Conservation (phyloP, 2,329 filamentous ascomycete genomes). For the Dissoconium aciculare region DNA sequence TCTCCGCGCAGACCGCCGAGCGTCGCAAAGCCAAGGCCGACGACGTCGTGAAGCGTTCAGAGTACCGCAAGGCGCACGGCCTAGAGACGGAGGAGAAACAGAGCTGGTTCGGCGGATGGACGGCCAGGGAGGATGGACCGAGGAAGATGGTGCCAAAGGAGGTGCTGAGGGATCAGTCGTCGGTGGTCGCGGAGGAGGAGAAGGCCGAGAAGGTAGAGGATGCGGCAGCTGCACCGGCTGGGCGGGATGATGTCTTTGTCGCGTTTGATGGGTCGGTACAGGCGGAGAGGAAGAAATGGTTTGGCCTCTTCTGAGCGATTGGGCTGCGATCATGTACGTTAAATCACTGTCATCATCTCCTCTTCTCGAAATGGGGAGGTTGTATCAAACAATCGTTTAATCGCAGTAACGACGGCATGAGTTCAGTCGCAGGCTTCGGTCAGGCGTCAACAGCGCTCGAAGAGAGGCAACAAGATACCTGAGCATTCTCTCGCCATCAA, state of each 20-base stretch:
- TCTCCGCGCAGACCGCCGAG: conserved; percentile 52
- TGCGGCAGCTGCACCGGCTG: conserved; percentile 11
- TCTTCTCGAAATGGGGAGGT: not conserved
- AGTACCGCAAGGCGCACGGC: conserved; percentile 77
- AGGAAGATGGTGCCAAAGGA: conserved; percentile 22
- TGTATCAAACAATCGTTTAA: too few species aligned
- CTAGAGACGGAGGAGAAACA: conserved; percentile 42
- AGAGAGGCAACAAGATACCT: too few species aligned
- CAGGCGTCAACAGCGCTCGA: too few species aligned
- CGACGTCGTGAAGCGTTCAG: conserved; percentile 72
- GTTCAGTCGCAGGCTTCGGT: too few species aligned
- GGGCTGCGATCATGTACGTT: not conserved
- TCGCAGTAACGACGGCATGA: too few species aligned
- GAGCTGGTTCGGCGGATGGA: conserved; percentile 37
- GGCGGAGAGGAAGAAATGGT: conserved; percentile 57
- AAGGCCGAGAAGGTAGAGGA: conserved; percentile 25
- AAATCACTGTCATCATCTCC: not conserved
- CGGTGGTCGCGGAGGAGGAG: conserved; percentile 17
- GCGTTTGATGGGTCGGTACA: conserved; percentile 33
- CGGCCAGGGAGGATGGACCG: conserved; percentile 24
- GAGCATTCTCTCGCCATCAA: too few species aligned
- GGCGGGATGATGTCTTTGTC: conserved; percentile 25
- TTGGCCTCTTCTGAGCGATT: conserved; percentile 58
- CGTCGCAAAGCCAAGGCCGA: conserved; percentile 60
- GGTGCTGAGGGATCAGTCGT: conserved; percentile 10